Evolutionary conservation across 805 yeast genomes (phyloP).

Genomic region (Kregervanrija delftensis): DNA sequence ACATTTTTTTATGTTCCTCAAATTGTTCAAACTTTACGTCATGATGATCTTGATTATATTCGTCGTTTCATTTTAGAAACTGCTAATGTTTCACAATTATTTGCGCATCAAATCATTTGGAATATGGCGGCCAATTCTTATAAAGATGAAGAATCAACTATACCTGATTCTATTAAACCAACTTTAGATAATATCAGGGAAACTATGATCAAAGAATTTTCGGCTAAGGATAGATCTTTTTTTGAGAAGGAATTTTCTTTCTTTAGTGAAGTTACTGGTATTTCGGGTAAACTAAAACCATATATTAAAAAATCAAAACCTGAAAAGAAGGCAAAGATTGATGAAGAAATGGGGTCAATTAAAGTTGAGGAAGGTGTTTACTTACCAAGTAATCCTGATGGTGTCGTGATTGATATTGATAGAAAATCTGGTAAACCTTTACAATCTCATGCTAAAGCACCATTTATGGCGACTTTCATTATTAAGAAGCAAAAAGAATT

Average conservation of each 20-base stretch:
- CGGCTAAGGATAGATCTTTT: slow-evolving; percentile 52
- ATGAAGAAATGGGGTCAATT: slow-evolving; percentile 85
- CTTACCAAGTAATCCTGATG: slow-evolving; percentile 95
- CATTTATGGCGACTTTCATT: slow-evolving; percentile 93
- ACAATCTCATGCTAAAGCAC: slow-evolving; percentile 98
- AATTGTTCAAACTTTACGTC: slow-evolving; percentile 85
- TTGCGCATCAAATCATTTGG: slow-evolving; percentile 98
- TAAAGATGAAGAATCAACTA: slow-evolving; percentile 78
- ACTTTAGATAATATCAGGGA: slow-evolving; percentile 65
- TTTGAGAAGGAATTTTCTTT: slow-evolving; percentile 82
- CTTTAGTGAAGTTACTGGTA: slow-evolving; percentile 85
- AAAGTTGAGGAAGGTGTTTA: slow-evolving; percentile 76
- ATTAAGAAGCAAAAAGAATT: slow-evolving; percentile 41
- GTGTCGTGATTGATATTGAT: slow-evolving; percentile 85
- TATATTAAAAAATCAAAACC: slow-evolving; percentile 91
- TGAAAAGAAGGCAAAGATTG: slow-evolving; percentile 92
- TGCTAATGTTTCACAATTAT: slow-evolving; percentile 81
- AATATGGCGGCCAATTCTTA: slow-evolving; percentile 91
- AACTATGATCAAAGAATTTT: slow-evolving; percentile 56
- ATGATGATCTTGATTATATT: slow-evolving; percentile 78
- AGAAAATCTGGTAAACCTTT: slow-evolving; percentile 89
- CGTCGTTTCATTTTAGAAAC: slow-evolving; percentile 86
- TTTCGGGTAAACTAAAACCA: slow-evolving; percentile 93
- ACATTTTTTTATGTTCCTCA: slow-evolving; percentile 98
- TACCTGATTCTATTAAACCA: slow-evolving; percentile 81